A percentile compares a stretch with the other conserved stretches of the same genome.
These are phyloP conservation scores for Golubevia pallescens DNA, from an alignment of 1,284 basidiomycete genomes.

Conservation along the genomic window DNA sequence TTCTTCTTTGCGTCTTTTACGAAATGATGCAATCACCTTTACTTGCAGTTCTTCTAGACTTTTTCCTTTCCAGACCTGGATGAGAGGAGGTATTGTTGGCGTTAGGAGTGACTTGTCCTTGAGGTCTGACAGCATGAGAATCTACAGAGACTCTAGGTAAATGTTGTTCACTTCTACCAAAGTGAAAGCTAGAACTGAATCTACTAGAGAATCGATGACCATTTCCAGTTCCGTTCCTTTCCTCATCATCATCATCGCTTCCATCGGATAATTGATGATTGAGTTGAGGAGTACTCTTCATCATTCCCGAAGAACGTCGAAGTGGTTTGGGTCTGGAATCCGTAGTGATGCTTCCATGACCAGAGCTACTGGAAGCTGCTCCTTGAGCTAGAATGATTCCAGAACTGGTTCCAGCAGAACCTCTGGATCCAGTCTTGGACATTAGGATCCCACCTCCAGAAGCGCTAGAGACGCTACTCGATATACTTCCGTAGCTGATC, in stretches of 20 bases:
- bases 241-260: slow-evolving; percentile 3
- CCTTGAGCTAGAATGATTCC: slow-evolving; percentile 1
- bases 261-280: background rate
- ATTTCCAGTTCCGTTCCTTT: slow-evolving; percentile 3
- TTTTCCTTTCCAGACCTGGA: slow-evolving; percentile 19
- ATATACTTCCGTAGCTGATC: slow-evolving; percentile 36
- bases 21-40: slow-evolving; percentile 31
- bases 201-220: slow-evolving; percentile 21
- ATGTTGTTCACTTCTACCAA: slow-evolving; percentile 7
- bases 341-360: slow-evolving; percentile 10
- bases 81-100: slow-evolving; percentile 11
- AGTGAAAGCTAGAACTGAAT: slow-evolving; percentile 16
- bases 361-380: background rate
- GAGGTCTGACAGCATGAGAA: background rate
- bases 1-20: too few relatives aligned
- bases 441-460: slow-evolving; percentile 12
- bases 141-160: background rate
- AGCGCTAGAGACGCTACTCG: slow-evolving; percentile 30
- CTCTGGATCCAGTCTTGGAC: slow-evolving; percentile 18
- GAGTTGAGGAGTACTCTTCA: background rate
- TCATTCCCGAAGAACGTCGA: background rate
- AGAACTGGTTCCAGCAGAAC: slow-evolving; percentile 24
- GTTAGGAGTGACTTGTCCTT: slow-evolving; percentile 17
- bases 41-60: slow-evolving; percentile 21
- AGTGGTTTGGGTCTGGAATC: slow-evolving; percentile 6